phyloP scores from a whole-genome alignment of 2,329 filamentous ascomycete species.

The Pseudocercospora crystallina region DNA sequence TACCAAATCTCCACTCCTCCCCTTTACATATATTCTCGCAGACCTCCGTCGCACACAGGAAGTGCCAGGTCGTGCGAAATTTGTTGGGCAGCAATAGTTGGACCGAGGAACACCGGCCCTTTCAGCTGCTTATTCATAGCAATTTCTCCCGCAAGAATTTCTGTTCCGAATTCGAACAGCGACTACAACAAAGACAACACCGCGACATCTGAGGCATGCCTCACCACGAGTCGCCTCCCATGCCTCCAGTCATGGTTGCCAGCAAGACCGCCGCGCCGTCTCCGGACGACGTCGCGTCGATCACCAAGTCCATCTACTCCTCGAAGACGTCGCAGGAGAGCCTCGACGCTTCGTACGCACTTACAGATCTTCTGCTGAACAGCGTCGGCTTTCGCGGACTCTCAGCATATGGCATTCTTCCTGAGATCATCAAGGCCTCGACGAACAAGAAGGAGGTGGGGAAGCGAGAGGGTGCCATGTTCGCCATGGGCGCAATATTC shows the following conservation, averaged over 20 bases:
- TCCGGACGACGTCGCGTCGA: conserved; percentile 46
- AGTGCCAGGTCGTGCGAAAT: neutral
- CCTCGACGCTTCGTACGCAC: conserved; percentile 63
- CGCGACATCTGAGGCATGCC: conserved; percentile 39
- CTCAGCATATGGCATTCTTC: conserved; percentile 60
- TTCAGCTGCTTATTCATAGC: neutral
- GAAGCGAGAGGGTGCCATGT: conserved; percentile 87
- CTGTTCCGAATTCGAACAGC: too few species aligned
- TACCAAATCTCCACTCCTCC: conserved; percentile 7
- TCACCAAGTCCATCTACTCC: conserved; percentile 47
- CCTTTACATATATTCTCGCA: neutral
- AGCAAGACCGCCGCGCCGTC: conserved; percentile 47
- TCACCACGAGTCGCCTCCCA: conserved; percentile 52
- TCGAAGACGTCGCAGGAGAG: conserved; percentile 56
- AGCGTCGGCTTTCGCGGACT: conserved; percentile 65
- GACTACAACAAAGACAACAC: too few species aligned
- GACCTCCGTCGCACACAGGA: neutral
- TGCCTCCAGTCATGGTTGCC: conserved; percentile 48
- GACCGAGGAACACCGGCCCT: neutral
- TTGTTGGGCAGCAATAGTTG: neutral
- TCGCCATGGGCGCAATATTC: conserved; percentile 88
- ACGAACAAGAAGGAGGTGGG: conserved; percentile 89
- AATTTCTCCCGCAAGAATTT: too few species aligned
- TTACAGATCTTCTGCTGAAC: conserved; percentile 64
- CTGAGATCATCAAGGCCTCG: conserved; percentile 72